Conservation (phyloP, 352 stramenopile genomes). For the Albugo laibachii region DNA sequence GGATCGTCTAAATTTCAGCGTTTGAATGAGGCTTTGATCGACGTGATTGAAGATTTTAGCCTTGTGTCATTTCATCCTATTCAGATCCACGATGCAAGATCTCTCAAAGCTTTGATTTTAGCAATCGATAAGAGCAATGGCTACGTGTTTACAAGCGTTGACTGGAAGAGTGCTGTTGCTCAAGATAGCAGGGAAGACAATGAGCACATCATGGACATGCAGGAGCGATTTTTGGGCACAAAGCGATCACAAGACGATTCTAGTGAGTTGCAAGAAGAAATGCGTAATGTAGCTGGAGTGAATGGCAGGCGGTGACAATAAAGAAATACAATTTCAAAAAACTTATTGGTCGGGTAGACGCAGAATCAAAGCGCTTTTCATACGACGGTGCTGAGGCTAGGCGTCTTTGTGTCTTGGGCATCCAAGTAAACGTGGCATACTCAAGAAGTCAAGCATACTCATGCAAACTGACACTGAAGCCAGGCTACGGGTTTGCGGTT, state of each 20-base stretch:
- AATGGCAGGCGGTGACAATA: too few species aligned
- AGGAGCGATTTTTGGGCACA: conserved; percentile 54
- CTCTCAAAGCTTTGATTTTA: conserved; percentile 37
- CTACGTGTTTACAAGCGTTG: conserved; percentile 57
- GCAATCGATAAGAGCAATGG: conserved; percentile 71
- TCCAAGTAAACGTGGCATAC: too few species aligned
- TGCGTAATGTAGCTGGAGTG: conserved; percentile 1
- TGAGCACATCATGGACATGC: conserved; percentile 11
- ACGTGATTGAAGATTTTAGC: conserved; percentile 77
- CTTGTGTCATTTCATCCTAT: conserved; percentile 65
- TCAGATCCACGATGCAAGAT: conserved; percentile 57
- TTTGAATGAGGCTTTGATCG: conserved; percentile 70
- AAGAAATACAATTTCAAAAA: too few species aligned
- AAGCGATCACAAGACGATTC: conserved; percentile 11
- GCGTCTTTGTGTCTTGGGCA: too few species aligned
- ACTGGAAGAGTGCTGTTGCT: conserved; percentile 57
- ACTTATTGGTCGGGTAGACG: too few species aligned
- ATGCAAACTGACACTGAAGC: conserved; percentile 36
- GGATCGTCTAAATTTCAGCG: conserved; percentile 37
- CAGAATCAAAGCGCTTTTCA: too few species aligned
- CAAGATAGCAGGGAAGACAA: conserved; percentile 15
- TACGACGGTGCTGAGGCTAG: too few species aligned
- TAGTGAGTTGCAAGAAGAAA: conserved; percentile 13
- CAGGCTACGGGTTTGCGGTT: conserved; percentile 42
- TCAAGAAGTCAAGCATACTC: background rate